These are phyloP conservation scores for Bombardia bombarda DNA, from an alignment of 495 filamentous ascomycete species.

Conservation along the genomic window DNA sequence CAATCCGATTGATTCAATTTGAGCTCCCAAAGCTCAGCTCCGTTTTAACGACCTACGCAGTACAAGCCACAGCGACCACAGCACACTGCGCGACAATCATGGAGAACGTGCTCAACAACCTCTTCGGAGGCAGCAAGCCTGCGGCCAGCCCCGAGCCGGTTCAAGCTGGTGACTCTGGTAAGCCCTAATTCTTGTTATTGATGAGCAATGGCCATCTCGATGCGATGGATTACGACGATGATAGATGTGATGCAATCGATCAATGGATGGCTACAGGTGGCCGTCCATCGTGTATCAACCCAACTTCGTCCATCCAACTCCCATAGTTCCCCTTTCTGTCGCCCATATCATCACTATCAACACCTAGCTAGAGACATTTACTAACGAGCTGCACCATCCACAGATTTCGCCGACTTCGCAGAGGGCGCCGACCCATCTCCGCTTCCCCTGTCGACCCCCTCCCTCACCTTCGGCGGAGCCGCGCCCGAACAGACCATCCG, in stretches of 20 bases:
- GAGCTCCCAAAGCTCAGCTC: background rate
- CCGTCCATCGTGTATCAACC: no score
- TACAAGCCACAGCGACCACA: conserved; percentile 1
- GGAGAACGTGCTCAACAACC: conserved; percentile 60
- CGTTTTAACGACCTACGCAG: background rate
- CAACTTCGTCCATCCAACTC: no score
- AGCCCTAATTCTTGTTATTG: conserved; percentile 13
- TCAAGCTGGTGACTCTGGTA: conserved; percentile 52
- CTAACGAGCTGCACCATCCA: conserved; percentile 2
- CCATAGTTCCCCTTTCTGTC: no score
- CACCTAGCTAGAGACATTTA: background rate
- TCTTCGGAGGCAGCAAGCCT: conserved; percentile 57
- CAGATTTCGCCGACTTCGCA: conserved; percentile 77
- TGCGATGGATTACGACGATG: no score
- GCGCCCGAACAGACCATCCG: conserved; percentile 40
- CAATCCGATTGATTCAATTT: no score
- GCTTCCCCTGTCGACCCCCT: conserved; percentile 18
- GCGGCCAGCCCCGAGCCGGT: conserved; percentile 34
- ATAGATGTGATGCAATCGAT: background rate
- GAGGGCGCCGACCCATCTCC: conserved; percentile 58
- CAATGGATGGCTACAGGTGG: background rate
- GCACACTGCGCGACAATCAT: conserved; percentile 31
- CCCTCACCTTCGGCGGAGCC: conserved; percentile 30
- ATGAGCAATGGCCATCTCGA: no score
- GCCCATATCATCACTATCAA: no score